Conservation (phyloP, 805 yeast species). For the Saccharomycopsis malanga region DNA sequence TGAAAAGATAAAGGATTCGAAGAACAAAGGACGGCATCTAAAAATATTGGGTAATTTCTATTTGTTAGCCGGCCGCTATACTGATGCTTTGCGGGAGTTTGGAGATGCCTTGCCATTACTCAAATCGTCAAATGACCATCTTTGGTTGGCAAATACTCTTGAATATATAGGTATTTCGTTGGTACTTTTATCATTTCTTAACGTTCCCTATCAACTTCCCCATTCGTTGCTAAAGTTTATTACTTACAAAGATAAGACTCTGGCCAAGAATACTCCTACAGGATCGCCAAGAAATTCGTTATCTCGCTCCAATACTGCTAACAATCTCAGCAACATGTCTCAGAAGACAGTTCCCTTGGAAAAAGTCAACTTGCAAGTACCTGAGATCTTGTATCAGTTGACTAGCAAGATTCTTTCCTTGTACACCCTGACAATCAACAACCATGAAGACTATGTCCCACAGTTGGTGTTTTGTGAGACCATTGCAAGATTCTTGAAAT, state of each 20-base stretch:
- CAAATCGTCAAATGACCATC: slow-evolving; percentile 58
- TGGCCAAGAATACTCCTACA: slow-evolving; percentile 27
- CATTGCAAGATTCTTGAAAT: slow-evolving; percentile 53
- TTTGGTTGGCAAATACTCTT: slow-evolving; percentile 87
- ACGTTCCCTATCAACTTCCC: slow-evolving; percentile 44
- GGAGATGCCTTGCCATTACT: slow-evolving; percentile 62
- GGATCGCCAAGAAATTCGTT: slow-evolving; percentile 46
- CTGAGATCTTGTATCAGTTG: slow-evolving; percentile 34
- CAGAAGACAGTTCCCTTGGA: slow-evolving; percentile 9
- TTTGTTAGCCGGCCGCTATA: slow-evolving; percentile 70
- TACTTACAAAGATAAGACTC: slow-evolving; percentile 13
- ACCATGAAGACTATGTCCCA: slow-evolving; percentile 72
- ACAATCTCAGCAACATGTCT: slow-evolving; percentile 19
- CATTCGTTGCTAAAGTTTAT: slow-evolving; percentile 25
- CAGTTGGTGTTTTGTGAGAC: slow-evolving; percentile 72
- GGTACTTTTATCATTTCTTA: slow-evolving; percentile 51
- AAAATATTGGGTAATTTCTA: slow-evolving; percentile 73
- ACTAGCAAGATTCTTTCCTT: slow-evolving; percentile 35
- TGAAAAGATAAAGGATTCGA: slow-evolving; percentile 30
- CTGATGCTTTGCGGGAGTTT: slow-evolving; percentile 63
- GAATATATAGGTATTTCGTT: slow-evolving; percentile 71
- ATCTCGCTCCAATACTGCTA: slow-evolving; percentile 22
- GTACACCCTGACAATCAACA: slow-evolving; percentile 46
- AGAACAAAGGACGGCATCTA: slow-evolving; percentile 63
- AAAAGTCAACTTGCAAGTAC: slow-evolving; percentile 22